Conservation (phyloP, 345 rosid genomes). For the Eucalyptus albens region DNA sequence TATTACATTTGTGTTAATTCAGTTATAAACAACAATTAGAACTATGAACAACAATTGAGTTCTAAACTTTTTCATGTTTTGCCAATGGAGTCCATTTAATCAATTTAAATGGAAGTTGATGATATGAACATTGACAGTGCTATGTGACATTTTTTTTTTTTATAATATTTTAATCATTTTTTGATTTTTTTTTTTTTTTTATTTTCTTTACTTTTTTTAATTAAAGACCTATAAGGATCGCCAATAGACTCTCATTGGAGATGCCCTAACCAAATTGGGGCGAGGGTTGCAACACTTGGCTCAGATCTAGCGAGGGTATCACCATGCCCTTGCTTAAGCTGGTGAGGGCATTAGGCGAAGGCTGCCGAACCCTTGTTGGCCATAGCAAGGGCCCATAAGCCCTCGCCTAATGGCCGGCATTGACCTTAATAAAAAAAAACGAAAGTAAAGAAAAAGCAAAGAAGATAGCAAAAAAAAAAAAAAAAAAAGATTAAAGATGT, state of each 20-base stretch:
- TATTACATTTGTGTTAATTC: too few species aligned
- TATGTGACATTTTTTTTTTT: too few species aligned
- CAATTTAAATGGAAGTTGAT: neutral
- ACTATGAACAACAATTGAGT: too few species aligned
- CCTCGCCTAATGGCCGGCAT: rapidly evolving
- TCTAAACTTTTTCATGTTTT: neutral
- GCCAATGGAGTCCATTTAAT: neutral
- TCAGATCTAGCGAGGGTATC: rapidly evolving
- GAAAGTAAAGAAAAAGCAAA: neutral
- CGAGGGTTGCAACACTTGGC: neutral
- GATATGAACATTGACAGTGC: rapidly evolving
- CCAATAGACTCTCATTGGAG: too few species aligned
- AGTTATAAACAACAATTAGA: too few species aligned
- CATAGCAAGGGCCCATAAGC: neutral
- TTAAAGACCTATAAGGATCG: rapidly evolving
- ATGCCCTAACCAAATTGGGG: neutral
- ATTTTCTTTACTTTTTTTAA: too few species aligned
- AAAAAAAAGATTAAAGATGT: neutral
- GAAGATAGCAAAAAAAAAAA: too few species aligned
- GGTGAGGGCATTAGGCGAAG: neutral
- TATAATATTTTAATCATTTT: too few species aligned
- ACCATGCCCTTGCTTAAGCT: neutral
- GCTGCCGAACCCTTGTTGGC: rapidly evolving
- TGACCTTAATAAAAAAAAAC: neutral
- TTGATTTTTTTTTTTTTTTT: too few species aligned